Evolutionary conservation across 495 filamentous ascomycete species (phyloP).

Genomic region (Lophiostoma macrostomum): DNA sequence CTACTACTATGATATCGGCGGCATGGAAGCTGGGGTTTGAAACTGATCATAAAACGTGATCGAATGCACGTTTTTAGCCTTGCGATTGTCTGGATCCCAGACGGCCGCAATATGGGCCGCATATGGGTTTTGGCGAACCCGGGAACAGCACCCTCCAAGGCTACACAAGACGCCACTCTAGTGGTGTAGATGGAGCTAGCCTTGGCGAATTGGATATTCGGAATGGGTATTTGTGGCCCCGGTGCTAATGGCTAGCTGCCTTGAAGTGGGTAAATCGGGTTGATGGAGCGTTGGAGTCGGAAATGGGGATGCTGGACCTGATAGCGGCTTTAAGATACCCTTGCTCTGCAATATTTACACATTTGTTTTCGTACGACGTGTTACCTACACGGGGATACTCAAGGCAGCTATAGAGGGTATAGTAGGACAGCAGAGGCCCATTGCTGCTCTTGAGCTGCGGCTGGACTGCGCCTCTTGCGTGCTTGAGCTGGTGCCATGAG

Average conservation of each 20-base stretch:
- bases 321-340: constrained; percentile 3
- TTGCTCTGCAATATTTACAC: constrained; percentile 14
- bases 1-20: constrained; percentile 62
- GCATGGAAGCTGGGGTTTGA: constrained; percentile 33
- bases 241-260: neutral
- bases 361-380: neutral
- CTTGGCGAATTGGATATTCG: too few relatives aligned
- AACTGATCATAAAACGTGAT: neutral
- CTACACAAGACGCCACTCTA: neutral
- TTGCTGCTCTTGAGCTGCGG: too few relatives aligned
- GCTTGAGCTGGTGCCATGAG: too few relatives aligned
- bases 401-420: too few relatives aligned
- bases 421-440: too few relatives aligned
- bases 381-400: too few relatives aligned
- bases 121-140: neutral
- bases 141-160: neutral
- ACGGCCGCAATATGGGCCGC: neutral
- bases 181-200: too few relatives aligned
- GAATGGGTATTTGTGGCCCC: neutral
- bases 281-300: neutral
- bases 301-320: neutral
- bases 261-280: neutral
- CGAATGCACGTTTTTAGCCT: constrained; percentile 3
- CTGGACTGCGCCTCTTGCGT: too few relatives aligned
- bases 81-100: neutral